These are phyloP conservation scores for Pilobolus umbonatus DNA, from an alignment of 192 early-diverging fungal genomes.

Conservation along the genomic window DNA sequence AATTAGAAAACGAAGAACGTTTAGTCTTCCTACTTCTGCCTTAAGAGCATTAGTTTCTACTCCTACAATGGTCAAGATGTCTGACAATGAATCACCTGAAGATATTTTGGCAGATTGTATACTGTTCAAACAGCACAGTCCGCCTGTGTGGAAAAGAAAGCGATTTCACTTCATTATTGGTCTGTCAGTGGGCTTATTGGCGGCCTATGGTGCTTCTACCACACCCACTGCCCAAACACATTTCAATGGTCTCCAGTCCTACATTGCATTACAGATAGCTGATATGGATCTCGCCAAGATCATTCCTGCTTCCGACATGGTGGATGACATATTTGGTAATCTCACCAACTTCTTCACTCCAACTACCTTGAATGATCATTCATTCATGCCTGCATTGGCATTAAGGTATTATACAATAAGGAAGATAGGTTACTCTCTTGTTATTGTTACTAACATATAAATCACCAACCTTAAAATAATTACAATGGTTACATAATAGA, in stretches of 20 bases:
- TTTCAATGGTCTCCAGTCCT: constrained; percentile 34
- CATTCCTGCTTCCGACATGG: constrained; percentile 58
- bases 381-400: constrained; percentile 44
- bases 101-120: constrained; percentile 25
- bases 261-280: constrained; percentile 38
- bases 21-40: too few species aligned
- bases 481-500: constrained; percentile 1
- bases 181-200: constrained; percentile 17
- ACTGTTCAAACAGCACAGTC: background rate
- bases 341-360: constrained; percentile 51
- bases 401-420: constrained; percentile 12
- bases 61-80: too few species aligned
- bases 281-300: constrained; percentile 64
- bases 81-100: constrained; percentile 14
- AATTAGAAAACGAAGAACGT: too few species aligned
- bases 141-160: constrained; percentile 27
- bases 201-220: constrained; percentile 31
- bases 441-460: background rate
- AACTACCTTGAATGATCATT: constrained; percentile 40
- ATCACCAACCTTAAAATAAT: constrained; percentile 11
- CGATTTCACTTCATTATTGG: constrained; percentile 27
- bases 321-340: constrained; percentile 70
- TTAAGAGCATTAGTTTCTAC: too few species aligned
- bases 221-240: constrained; percentile 35
- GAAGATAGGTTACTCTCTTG: background rate